A percentile compares a stretch with the other conserved stretches of the same genome.
phyloP scores from a whole-genome alignment of 75 land plant genomes.

The Pinus taeda region DNA sequence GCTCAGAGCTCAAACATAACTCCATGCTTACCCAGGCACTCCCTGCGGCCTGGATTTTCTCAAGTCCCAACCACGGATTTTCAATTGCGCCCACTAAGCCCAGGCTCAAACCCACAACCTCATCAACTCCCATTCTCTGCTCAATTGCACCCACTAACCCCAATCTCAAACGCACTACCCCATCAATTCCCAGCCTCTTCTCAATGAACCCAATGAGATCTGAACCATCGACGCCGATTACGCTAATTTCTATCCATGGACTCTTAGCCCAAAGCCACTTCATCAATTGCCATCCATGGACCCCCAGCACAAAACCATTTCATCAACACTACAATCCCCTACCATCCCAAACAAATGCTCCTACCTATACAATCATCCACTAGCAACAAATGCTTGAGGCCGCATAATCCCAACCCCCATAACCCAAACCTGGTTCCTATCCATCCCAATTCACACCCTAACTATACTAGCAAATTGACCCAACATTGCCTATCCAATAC shows the following conservation, averaged over 20 bases:
- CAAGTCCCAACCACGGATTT: neutral
- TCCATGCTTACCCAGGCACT: too few relatives aligned
- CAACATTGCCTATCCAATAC: neutral
- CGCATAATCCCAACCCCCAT: neutral
- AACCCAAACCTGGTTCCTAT: neutral
- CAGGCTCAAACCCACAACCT: neutral
- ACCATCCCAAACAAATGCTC: conserved; percentile 1
- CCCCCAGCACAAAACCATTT: neutral
- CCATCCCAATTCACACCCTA: neutral
- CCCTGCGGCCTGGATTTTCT: neutral
- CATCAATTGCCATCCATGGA: neutral
- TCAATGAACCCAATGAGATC: neutral
- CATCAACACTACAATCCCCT: neutral
- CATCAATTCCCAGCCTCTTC: neutral
- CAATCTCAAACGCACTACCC: neutral
- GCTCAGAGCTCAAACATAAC: too few relatives aligned
- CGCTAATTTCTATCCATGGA: neutral
- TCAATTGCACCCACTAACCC: neutral
- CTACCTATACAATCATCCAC: conserved; percentile 2
- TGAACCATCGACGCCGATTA: neutral
- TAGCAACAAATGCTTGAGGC: neutral
- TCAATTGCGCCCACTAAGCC: neutral
- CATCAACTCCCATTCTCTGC: neutral
- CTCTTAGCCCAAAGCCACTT: neutral
- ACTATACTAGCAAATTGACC: neutral